A percentile compares a stretch with the other conserved stretches of the same genome.
Conservation (phyloP, 106 monocot species). For the Phalaenopsis equestris region DNA sequence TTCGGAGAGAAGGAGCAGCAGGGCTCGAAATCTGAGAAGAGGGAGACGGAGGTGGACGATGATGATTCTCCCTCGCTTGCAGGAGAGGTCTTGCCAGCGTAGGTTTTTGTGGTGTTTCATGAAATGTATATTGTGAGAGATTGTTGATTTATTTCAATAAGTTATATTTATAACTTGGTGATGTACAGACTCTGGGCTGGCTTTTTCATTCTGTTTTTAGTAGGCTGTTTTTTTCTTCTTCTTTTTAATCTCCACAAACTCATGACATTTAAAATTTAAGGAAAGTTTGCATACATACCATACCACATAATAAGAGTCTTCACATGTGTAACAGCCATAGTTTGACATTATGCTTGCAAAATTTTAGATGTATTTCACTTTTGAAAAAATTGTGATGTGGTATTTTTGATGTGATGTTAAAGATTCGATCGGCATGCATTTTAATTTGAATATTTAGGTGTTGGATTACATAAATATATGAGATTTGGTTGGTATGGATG, state of each 20-base stretch:
- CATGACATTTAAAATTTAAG: not conserved
- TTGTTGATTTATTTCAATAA: not conserved
- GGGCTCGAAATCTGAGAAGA: not conserved
- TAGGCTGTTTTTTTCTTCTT: not conserved
- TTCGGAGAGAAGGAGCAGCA: constrained; percentile 26
- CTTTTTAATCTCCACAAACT: not conserved
- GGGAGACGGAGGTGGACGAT: constrained; percentile 9
- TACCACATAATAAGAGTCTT: too few species aligned
- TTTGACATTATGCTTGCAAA: too few species aligned
- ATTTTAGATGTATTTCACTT: too few species aligned
- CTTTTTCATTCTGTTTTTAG: not conserved
- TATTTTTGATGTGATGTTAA: too few species aligned
- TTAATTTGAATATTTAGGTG: too few species aligned
- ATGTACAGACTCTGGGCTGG: not conserved
- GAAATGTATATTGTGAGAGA: not conserved
- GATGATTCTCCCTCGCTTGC: constrained; percentile 21
- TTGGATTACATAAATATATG: too few species aligned
- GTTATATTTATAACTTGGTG: not conserved
- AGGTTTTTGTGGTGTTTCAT: not conserved
- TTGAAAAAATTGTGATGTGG: too few species aligned
- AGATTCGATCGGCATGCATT: too few species aligned
- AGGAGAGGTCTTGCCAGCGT: constrained; percentile 58
- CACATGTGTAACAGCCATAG: too few species aligned
- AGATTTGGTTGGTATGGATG: too few species aligned
- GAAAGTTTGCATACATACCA: not conserved